These are phyloP conservation scores for Dothidotthia symphoricarpi DNA, from an alignment of 2,329 filamentous ascomycete species.

Conservation along the genomic window DNA sequence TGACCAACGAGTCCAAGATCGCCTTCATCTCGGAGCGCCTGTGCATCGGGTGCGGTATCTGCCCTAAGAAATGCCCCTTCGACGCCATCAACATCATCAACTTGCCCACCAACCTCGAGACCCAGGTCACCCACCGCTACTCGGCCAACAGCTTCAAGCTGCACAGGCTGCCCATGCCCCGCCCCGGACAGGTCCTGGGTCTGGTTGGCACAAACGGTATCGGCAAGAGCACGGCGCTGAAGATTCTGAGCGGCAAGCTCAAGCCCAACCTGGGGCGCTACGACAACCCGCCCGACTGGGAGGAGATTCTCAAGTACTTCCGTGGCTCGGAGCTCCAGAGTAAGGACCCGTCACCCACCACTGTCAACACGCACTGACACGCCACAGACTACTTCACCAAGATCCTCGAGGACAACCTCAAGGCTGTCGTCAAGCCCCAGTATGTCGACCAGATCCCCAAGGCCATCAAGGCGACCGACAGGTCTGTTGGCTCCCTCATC, in stretches of 20 bases:
- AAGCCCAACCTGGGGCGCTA: conserved; percentile 96
- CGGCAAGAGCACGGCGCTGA: conserved; percentile 98
- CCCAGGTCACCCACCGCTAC: conserved; percentile 96
- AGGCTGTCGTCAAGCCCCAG: conserved; percentile 97
- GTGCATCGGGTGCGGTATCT: conserved; percentile 99
- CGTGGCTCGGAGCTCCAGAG: conserved; percentile 96
- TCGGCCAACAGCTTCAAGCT: conserved; percentile 99
- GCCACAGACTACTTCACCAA: conserved; percentile 92
- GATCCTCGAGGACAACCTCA: conserved; percentile 92
- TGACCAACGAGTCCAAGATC: conserved; percentile 81
- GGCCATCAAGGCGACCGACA: conserved; percentile 78
- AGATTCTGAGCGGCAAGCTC: conserved; percentile 96
- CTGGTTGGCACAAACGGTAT: conserved; percentile 99
- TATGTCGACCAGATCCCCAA: conserved; percentile 98
- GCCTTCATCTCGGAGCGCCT: conserved; percentile 96
- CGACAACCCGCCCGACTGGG: conserved; percentile 97
- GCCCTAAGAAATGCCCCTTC: conserved; percentile 98
- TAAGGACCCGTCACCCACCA: conserved; percentile 55
- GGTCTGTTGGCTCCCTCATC: conserved; percentile 76
- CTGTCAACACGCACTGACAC: conserved; percentile 22
- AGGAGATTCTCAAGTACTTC: conserved; percentile 98
- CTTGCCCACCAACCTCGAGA: conserved; percentile 97
- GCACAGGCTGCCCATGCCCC: conserved; percentile 91
- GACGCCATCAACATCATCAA: conserved; percentile 99
- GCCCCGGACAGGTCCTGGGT: conserved; percentile 91